These are phyloP conservation scores for Leccinum griseonigrum DNA, from an alignment of 1,284 basidiomycete genomes.

Conservation along the genomic window DNA sequence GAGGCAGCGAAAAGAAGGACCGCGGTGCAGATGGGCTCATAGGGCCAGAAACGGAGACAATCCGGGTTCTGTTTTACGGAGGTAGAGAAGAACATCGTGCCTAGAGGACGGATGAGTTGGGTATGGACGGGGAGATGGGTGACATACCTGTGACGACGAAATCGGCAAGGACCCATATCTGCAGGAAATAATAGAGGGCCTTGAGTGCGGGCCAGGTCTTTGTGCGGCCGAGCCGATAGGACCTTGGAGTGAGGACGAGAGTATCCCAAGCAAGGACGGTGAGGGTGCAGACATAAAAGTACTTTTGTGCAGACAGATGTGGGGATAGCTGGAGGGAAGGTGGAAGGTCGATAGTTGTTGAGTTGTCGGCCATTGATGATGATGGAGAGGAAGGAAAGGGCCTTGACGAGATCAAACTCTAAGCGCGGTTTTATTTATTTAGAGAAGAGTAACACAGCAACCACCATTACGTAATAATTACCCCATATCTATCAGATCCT, in stretches of 20 bases:
- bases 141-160: slow-evolving; percentile 68
- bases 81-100: slow-evolving; percentile 79
- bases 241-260: slow-evolving; percentile 73
- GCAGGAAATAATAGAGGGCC: slow-evolving; percentile 67
- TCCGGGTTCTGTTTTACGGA: slow-evolving; percentile 50
- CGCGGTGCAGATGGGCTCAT: slow-evolving; percentile 80
- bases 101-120: slow-evolving; percentile 35
- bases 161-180: slow-evolving; percentile 73
- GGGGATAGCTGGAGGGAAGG: slow-evolving; percentile 65
- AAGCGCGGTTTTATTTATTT: neutral
- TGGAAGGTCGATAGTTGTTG: slow-evolving; percentile 39
- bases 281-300: slow-evolving; percentile 81
- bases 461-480: neutral
- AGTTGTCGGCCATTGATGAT: slow-evolving; percentile 9
- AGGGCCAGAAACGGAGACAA: slow-evolving; percentile 72
- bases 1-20: slow-evolving; percentile 70
- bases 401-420: neutral
- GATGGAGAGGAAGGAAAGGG: neutral
- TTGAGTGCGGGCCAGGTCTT: slow-evolving; percentile 76
- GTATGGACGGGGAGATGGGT: slow-evolving; percentile 5
- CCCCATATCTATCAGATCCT: slow-evolving; percentile 8
- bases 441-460: slow-evolving; percentile 4
- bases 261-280: slow-evolving; percentile 86
- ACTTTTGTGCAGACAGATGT: slow-evolving; percentile 79
- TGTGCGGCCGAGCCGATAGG: slow-evolving; percentile 67